These are phyloP conservation scores for Sicyos baderoa DNA, from an alignment of 306 rosid species.

Conservation along the genomic window DNA sequence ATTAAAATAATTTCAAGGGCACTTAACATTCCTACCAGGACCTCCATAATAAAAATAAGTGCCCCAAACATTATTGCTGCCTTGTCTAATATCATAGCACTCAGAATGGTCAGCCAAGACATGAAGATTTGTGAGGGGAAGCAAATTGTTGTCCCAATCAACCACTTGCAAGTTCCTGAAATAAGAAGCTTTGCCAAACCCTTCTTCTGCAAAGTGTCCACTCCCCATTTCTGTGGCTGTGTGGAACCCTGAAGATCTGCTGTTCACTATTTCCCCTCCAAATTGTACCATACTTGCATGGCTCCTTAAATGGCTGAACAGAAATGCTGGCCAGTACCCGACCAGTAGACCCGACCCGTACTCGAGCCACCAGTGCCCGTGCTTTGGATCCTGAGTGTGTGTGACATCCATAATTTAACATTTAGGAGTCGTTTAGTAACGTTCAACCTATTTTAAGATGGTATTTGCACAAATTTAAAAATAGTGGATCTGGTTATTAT, in stretches of 20 bases:
- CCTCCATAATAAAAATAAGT: constrained; percentile 73
- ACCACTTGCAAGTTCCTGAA: constrained; percentile 62
- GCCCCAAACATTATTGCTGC: constrained; percentile 52
- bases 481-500: too few species aligned
- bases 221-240: constrained; percentile 64
- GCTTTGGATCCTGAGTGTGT: constrained; percentile 49
- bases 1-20: constrained; percentile 29
- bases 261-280: constrained; percentile 64
- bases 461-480: too few species aligned
- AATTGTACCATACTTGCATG: constrained; percentile 68
- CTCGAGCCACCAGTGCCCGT: constrained; percentile 76
- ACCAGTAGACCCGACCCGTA: constrained; percentile 56
- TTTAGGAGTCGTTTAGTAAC: too few species aligned
- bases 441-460: too few species aligned
- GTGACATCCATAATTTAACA: not conserved
- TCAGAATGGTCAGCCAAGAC: constrained; percentile 58
- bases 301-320: constrained; percentile 56
- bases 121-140: constrained; percentile 48
- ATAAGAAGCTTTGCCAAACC: constrained; percentile 56
- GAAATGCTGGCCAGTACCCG: constrained; percentile 61
- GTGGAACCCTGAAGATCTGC: constrained; percentile 51
- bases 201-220: constrained; percentile 68
- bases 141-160: constrained; percentile 69
- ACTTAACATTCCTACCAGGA: constrained; percentile 60
- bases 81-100: constrained; percentile 56